A percentile compares a stretch with the other conserved stretches of the same genome.
Conservation (phyloP, 2,329 filamentous ascomycete genomes). For the Stenocarpella maydis region DNA sequence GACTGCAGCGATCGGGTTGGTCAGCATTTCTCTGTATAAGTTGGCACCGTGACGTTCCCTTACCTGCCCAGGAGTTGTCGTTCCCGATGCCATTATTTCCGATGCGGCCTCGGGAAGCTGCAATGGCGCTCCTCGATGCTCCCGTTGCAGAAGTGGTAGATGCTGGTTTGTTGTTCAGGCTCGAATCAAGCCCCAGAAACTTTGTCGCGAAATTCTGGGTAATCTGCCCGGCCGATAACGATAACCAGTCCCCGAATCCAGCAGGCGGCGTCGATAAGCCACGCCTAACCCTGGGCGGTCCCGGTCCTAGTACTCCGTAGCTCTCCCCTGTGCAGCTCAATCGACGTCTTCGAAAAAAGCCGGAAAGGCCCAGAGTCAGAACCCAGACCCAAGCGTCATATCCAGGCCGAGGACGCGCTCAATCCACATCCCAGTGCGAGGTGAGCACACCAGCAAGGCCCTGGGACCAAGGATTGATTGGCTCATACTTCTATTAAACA, state of each 20-base stretch:
- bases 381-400: constrained; percentile 37
- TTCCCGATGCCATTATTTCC: constrained; percentile 12
- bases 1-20: constrained; percentile 18
- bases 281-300: constrained; percentile 28
- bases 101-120: neutral
- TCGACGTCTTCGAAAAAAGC: constrained; percentile 35
- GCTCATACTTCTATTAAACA: constrained; percentile 29
- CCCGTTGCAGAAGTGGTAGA: no score
- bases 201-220: constrained; percentile 25
- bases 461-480: constrained; percentile 34
- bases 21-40: neutral
- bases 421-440: constrained; percentile 35
- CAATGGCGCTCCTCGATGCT: neutral
- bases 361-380: constrained; percentile 32
- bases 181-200: constrained; percentile 5
- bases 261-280: constrained; percentile 30
- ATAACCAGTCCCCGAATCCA: constrained; percentile 1
- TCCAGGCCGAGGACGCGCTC: constrained; percentile 32
- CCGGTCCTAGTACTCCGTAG: no score
- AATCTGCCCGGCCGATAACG: constrained; percentile 27
- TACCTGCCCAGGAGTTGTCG: neutral
- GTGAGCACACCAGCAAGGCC: constrained; percentile 26
- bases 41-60: neutral
- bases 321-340: constrained; percentile 30
- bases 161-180: neutral